Evolutionary conservation across 1,139 yeast genomes (phyloP).

Genomic region (Meyerozyma guilliermondii): DNA sequence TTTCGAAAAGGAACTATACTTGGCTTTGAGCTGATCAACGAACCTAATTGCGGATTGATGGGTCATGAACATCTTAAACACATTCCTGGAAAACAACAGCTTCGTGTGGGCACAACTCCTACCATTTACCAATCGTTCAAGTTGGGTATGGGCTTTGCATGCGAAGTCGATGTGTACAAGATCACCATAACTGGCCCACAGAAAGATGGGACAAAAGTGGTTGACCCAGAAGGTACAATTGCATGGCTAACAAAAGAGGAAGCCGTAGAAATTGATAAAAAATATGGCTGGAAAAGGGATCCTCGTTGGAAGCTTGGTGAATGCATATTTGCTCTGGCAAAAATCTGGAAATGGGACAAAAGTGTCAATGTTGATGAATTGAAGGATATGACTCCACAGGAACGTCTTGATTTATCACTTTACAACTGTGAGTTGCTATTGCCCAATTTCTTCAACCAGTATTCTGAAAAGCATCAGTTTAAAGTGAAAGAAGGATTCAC

Average conservation of each 20-base stretch:
- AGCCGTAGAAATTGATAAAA: slow-evolving; percentile 40
- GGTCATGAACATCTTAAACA: slow-evolving; percentile 46
- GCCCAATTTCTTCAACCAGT: slow-evolving; percentile 31
- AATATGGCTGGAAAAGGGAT: slow-evolving; percentile 67
- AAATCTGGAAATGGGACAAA: slow-evolving; percentile 58
- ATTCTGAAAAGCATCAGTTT: slow-evolving; percentile 17
- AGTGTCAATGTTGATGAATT: slow-evolving; percentile 19
- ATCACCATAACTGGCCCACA: slow-evolving; percentile 72
- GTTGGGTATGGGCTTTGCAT: slow-evolving; percentile 69
- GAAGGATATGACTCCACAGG: slow-evolving; percentile 15
- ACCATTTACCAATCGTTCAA: slow-evolving; percentile 55
- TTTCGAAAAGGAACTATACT: slow-evolving; percentile 49
- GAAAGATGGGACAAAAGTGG: slow-evolving; percentile 46
- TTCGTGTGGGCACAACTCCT: slow-evolving; percentile 65
- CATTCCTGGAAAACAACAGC: slow-evolving; percentile 50
- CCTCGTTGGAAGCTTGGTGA: slow-evolving; percentile 63
- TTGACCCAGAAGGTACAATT: slow-evolving; percentile 62
- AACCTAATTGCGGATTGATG: slow-evolving; percentile 68
- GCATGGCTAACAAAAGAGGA: slow-evolving; percentile 62
- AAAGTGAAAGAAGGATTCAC: slow-evolving; percentile 15
- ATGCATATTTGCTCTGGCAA: slow-evolving; percentile 77
- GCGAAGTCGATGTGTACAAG: slow-evolving; percentile 60
- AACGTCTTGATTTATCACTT: slow-evolving; percentile 32
- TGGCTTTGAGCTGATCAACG: slow-evolving; percentile 86
- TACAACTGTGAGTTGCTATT: slow-evolving; percentile 20